Percentiles rank a stretch among this genome's conserved stretches.
These are phyloP conservation scores for Cercophora newfieldiana DNA, from an alignment of 495 filamentous ascomycete species.

Conservation along the genomic window DNA sequence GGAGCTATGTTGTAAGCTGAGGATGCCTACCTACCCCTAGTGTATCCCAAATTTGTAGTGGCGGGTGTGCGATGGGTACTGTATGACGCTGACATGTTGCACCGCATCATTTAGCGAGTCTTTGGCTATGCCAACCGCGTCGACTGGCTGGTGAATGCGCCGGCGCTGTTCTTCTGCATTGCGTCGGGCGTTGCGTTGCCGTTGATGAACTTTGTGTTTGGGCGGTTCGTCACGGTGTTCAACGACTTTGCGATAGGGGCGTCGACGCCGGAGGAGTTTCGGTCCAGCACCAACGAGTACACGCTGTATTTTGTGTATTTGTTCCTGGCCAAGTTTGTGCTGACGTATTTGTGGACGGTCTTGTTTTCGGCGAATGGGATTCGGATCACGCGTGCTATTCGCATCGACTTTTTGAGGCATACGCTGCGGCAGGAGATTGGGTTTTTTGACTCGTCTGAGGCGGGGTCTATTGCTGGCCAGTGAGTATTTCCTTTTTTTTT, in stretches of 20 bases:
- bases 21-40: too few relatives aligned
- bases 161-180: slow-evolving; percentile 25
- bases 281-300: slow-evolving; percentile 21
- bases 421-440: slow-evolving; percentile 39
- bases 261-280: slow-evolving; percentile 14
- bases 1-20: slow-evolving; percentile 21
- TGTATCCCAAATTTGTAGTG: too few relatives aligned
- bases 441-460: slow-evolving; percentile 39
- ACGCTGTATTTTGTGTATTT: slow-evolving; percentile 53
- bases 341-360: slow-evolving; percentile 50
- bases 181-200: slow-evolving; percentile 35
- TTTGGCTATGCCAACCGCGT: slow-evolving; percentile 20
- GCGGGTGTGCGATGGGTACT: too few relatives aligned
- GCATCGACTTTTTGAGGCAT: slow-evolving; percentile 37
- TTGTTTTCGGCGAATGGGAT: slow-evolving; percentile 23
- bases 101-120: slow-evolving; percentile 15
- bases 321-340: slow-evolving; percentile 52
- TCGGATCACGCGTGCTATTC: slow-evolving; percentile 29
- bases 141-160: slow-evolving; percentile 21
- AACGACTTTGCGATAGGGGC: slow-evolving; percentile 26
- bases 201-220: slow-evolving; percentile 40
- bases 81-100: not conserved
- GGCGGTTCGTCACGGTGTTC: slow-evolving; percentile 34
- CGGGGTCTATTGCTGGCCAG: slow-evolving; percentile 49
- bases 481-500: too few relatives aligned